Conservation (phyloP, 140 eudicot genomes). For the Cichorium intybus region DNA sequence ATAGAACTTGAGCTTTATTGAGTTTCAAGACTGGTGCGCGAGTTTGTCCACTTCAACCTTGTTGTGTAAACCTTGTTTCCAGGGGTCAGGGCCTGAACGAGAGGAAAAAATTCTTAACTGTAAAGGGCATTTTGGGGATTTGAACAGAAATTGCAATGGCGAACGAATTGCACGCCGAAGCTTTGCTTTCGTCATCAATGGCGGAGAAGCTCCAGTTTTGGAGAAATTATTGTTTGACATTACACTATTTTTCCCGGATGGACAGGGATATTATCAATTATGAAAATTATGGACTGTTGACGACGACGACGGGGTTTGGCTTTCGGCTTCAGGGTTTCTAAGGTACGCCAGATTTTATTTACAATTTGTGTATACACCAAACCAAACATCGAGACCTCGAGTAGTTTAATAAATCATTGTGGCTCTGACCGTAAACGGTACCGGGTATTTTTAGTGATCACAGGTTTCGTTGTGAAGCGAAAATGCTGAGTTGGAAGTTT, state of each 20-base stretch:
- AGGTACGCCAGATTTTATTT: neutral
- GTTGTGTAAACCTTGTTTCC: too few relatives aligned
- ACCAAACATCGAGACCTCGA: neutral
- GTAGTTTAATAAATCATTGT: neutral
- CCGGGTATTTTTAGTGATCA: neutral
- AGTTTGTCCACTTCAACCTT: too few relatives aligned
- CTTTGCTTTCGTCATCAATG: constrained; percentile 16
- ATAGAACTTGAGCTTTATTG: too few relatives aligned
- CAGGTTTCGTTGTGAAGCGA: constrained; percentile 1
- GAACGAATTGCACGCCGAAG: constrained; percentile 16
- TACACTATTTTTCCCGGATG: neutral
- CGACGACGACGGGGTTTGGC: neutral
- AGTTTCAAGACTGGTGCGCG: too few relatives aligned
- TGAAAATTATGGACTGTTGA: constrained; percentile 3
- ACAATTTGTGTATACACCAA: neutral
- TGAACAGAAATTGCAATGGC: neutral
- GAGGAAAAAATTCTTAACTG: too few relatives aligned
- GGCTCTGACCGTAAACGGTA: neutral
- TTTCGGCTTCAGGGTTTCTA: neutral
- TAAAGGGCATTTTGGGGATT: constrained; percentile 2
- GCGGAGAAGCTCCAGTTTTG: constrained; percentile 3
- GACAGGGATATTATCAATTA: neutral
- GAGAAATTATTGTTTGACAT: neutral
- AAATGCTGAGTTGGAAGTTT: constrained; percentile 6
- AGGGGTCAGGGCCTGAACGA: too few relatives aligned